These are phyloP conservation scores for Boletus vermiculosoides DNA, from an alignment of 768 basidiomycete genomes.

Conservation along the genomic window DNA sequence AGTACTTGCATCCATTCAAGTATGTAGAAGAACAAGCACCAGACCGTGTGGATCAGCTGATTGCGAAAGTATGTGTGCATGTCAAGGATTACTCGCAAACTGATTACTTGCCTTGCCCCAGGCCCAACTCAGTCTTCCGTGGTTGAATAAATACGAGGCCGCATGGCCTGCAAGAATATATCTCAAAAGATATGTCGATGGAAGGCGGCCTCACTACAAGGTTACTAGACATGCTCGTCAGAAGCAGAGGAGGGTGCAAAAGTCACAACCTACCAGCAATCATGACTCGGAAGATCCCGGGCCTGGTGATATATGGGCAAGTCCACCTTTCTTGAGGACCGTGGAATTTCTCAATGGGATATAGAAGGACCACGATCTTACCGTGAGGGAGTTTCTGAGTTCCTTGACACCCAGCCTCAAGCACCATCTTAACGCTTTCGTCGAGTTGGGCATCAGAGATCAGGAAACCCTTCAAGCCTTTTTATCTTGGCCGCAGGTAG, in stretches of 20 bases:
- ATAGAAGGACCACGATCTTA: neutral
- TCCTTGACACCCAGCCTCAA: slow-evolving; percentile 25
- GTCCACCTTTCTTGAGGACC: slow-evolving; percentile 1
- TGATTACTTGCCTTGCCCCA: neutral
- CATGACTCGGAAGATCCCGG: neutral
- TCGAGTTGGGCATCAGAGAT: slow-evolving; percentile 24
- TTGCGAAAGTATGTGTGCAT: slow-evolving; percentile 3
- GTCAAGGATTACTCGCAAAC: neutral
- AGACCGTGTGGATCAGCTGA: slow-evolving; percentile 5
- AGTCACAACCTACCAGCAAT: neutral
- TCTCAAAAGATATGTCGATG: slow-evolving; percentile 19
- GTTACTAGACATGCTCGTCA: neutral
- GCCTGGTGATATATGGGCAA: neutral
- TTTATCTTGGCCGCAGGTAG: slow-evolving; percentile 21
- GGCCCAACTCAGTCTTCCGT: slow-evolving; percentile 13
- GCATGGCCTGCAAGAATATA: slow-evolving; percentile 22
- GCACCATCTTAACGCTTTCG: slow-evolving; percentile 18
- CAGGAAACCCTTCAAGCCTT: slow-evolving; percentile 21
- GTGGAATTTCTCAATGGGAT: neutral
- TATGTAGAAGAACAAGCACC: slow-evolving; percentile 17
- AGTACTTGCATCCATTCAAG: slow-evolving; percentile 14
- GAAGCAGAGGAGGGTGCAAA: neutral
- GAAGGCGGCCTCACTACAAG: slow-evolving; percentile 3
- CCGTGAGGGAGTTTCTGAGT: slow-evolving; percentile 17
- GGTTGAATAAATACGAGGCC: slow-evolving; percentile 20